Conservation (phyloP, 2,329 filamentous ascomycete species). For the Metarhizium humberi region DNA sequence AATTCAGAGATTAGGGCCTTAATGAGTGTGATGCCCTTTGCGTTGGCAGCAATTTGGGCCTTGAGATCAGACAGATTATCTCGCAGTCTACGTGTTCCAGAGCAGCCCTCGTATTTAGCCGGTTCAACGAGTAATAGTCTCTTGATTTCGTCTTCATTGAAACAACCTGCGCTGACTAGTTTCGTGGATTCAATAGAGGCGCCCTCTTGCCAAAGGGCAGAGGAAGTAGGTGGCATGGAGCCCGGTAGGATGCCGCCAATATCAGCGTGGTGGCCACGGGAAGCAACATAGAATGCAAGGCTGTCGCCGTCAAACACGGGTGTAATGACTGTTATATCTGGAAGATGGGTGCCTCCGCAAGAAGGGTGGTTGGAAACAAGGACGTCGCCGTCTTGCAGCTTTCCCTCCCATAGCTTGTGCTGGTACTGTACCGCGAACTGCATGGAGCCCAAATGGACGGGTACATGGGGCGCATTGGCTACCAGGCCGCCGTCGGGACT, state of each 20-base stretch:
- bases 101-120: slow-evolving; percentile 64
- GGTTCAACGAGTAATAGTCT: slow-evolving; percentile 66
- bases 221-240: slow-evolving; percentile 71
- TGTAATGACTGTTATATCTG: slow-evolving; percentile 28
- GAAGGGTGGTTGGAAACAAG: slow-evolving; percentile 25
- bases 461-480: slow-evolving; percentile 67
- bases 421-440: slow-evolving; percentile 66
- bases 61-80: slow-evolving; percentile 84
- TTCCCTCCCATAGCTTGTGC: slow-evolving; percentile 55
- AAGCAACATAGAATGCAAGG: slow-evolving; percentile 44
- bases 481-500: slow-evolving; percentile 65
- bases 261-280: slow-evolving; percentile 39
- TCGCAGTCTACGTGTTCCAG: slow-evolving; percentile 66
- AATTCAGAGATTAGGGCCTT: slow-evolving; percentile 64
- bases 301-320: slow-evolving; percentile 33
- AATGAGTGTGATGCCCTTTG: slow-evolving; percentile 73
- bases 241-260: slow-evolving; percentile 73
- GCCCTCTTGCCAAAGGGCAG: slow-evolving; percentile 55
- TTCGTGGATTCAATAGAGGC: slow-evolving; percentile 57
- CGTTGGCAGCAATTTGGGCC: slow-evolving; percentile 79
- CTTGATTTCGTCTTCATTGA: slow-evolving; percentile 68
- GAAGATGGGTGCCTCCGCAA: slow-evolving; percentile 28
- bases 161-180: slow-evolving; percentile 65
- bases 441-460: slow-evolving; percentile 71
- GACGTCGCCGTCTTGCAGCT: slow-evolving; percentile 24